Percentiles rank a stretch among this genome's conserved stretches.
phyloP scores from a whole-genome alignment of 495 filamentous ascomycete species.

The Aspergillus ostianus region DNA sequence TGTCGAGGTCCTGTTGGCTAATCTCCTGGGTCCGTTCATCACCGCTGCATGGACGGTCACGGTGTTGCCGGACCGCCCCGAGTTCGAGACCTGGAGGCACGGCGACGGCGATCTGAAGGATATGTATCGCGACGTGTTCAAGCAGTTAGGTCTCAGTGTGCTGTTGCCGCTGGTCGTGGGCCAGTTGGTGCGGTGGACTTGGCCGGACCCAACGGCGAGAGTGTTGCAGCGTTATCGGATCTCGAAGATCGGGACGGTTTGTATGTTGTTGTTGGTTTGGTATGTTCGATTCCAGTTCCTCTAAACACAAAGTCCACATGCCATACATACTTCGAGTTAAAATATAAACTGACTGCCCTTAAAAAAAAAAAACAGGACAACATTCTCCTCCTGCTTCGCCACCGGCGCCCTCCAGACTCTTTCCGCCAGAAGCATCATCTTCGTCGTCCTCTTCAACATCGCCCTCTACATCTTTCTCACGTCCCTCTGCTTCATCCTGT shows the following conservation, averaged over 20 bases:
- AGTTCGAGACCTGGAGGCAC: constrained; percentile 46
- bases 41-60: constrained; percentile 52
- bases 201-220: constrained; percentile 39
- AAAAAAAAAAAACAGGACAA: constrained; percentile 44
- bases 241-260: constrained; percentile 42
- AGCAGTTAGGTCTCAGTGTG: constrained; percentile 51
- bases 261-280: constrained; percentile 52
- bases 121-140: constrained; percentile 53
- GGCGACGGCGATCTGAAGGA: constrained; percentile 41
- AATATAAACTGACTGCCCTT: constrained; percentile 4
- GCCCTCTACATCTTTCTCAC: constrained; percentile 53
- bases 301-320: background rate
- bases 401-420: constrained; percentile 49
- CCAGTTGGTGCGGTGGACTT: constrained; percentile 48
- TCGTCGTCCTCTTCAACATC: constrained; percentile 52
- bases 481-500: constrained; percentile 45
- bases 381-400: constrained; percentile 54
- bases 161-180: constrained; percentile 50
- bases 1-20: constrained; percentile 55
- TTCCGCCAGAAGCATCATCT: constrained; percentile 46
- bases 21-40: constrained; percentile 51
- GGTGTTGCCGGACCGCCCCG: constrained; percentile 40
- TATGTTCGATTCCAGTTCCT: constrained; percentile 24
- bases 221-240: constrained; percentile 44
- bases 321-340: background rate